A percentile compares a stretch with the other conserved stretches of the same genome.
phyloP scores from a whole-genome alignment of 1,284 basidiomycete species.

The Cutaneotrichosporon cyanovorans region DNA sequence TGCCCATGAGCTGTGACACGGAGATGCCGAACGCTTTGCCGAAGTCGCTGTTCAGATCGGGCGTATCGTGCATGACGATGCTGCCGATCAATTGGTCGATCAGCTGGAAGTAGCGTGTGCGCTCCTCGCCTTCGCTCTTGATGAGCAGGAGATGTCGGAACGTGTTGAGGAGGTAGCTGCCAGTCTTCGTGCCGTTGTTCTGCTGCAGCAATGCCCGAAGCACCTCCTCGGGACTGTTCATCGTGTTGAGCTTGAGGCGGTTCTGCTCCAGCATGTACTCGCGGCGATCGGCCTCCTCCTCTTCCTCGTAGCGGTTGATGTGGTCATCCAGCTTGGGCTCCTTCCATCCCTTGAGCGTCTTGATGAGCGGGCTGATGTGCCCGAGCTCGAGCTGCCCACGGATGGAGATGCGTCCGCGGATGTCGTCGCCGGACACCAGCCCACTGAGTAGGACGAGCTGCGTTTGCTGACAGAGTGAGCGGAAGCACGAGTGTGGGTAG shows the following conservation, averaged over 20 bases:
- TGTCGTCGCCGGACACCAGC: constrained; percentile 33
- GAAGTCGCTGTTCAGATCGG: constrained; percentile 61
- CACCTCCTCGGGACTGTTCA: constrained; percentile 77
- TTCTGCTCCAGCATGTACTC: constrained; percentile 71
- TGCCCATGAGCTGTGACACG: constrained; percentile 78
- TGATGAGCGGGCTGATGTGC: constrained; percentile 68
- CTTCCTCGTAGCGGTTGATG: constrained; percentile 59
- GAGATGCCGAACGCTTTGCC: constrained; percentile 81
- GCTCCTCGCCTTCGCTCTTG: constrained; percentile 72
- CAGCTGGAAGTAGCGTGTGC: constrained; percentile 84
- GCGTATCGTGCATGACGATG: constrained; percentile 80
- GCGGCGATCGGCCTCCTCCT: constrained; percentile 70
- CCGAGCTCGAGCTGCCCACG: constrained; percentile 76
- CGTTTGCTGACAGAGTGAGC: constrained; percentile 11
- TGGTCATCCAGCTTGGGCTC: constrained; percentile 58
- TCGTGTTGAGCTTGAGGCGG: constrained; percentile 60
- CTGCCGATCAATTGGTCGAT: constrained; percentile 89
- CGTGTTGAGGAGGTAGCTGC: constrained; percentile 80
- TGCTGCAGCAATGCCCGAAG: constrained; percentile 71
- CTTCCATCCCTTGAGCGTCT: constrained; percentile 61
- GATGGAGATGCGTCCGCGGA: constrained; percentile 32
- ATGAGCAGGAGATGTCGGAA: constrained; percentile 90
- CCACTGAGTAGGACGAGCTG: constrained; percentile 25
- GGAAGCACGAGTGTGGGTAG: no score
- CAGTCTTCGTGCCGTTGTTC: constrained; percentile 67